Base-by-base conservation (phyloP, 2,329 filamentous ascomycete genomes). In the Neofusicoccum ribis region DNA sequence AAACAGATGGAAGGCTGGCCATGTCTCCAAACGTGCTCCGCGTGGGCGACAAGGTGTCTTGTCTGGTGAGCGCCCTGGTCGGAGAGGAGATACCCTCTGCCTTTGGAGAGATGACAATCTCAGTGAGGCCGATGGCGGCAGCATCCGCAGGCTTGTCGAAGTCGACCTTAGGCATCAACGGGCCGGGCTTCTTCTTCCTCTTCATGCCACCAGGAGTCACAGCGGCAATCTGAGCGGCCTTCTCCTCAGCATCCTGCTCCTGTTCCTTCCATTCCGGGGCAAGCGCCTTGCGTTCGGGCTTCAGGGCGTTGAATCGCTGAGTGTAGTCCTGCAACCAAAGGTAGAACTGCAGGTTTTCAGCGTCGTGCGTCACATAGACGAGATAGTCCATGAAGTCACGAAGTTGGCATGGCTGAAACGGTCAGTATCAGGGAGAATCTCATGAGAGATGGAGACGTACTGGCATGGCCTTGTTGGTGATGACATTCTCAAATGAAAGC, bases 311-410 rank as follows among this genome's bases (percentile, higher is more conserved):
- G 81, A 88, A 90, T 51, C 86, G 84, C 47, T 66, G 64, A 65
- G 81, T 77, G 70, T 90, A 91, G 74, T 88, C 85, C 65, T 82
- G 84, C 73, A 86, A 87, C 82, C 82, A 84, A 49, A 84, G 78
- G 71, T 76, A 83, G 74, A 93, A 93, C 74, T 85, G 81, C 20
- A 95, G 81, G 73, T 94, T 94, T 79, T 95, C 91, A 63, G 91
- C 90, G 23, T 89, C 83, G 68, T 89, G 85, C 76, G 94, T 91
- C 66, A 94, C 86, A 74, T 94, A 93, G 67, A 91, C 83, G 66
- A 94, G 84, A 70, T 93, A 94, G 77, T 92, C 91, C 89, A 94
- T 92, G 74, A 95, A 93, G 75, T 95, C 91, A 44, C 89, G 86
- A 37, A 89, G 79, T 2, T 91, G 92, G 78, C 90, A 90, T 65